phyloP scores from a whole-genome alignment of 345 rosid genomes.

The Acer campestre region DNA sequence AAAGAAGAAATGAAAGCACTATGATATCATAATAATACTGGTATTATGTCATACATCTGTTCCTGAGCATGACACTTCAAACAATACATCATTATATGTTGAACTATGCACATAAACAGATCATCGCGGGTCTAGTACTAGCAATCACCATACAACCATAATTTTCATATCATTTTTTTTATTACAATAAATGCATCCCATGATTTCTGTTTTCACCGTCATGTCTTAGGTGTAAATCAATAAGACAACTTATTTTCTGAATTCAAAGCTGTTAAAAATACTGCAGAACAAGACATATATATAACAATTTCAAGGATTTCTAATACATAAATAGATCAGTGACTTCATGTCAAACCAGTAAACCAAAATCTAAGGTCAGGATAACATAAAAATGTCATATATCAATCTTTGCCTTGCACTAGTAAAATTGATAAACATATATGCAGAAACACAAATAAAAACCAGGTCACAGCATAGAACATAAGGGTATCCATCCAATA shows the following conservation, averaged over 20 bases:
- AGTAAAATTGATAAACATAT: not conserved
- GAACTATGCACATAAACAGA: not conserved
- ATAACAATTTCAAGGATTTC: not conserved
- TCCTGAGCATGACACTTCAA: not conserved
- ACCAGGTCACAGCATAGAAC: no score
- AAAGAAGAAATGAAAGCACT: not conserved
- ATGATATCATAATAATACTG: not conserved
- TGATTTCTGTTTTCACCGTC: no score
- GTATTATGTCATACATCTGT: not conserved
- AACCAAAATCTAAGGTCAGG: not conserved
- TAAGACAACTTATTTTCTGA: no score
- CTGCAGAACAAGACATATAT: no score
- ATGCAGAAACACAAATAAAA: no score
- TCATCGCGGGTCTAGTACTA: not conserved
- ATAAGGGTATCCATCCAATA: no score
- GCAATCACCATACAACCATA: not conserved
- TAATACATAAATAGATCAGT: not conserved
- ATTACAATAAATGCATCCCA: no score
- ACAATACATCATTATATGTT: not conserved
- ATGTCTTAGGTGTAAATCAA: no score
- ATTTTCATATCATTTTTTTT: no score
- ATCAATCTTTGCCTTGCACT: not conserved
- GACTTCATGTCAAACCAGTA: not conserved
- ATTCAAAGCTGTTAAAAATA: no score
- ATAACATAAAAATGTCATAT: not conserved